Evolutionary conservation across 148 eudicot species (phyloP), one percentile per base, ranked within the genome.

Genomic region (Cornus kousa): DNA sequence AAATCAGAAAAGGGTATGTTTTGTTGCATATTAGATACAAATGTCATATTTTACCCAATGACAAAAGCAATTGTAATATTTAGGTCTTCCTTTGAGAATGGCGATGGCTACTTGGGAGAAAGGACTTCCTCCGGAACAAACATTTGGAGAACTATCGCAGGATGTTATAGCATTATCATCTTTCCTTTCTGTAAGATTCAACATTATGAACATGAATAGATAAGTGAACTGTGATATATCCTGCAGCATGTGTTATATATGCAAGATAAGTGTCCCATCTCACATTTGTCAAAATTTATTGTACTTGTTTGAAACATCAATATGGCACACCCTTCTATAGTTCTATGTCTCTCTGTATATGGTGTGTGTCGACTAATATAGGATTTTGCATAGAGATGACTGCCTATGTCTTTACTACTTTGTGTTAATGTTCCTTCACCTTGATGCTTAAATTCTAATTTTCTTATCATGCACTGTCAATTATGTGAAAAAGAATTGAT

Each of bases 171-270:
- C 92, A 83, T 73, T 91, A 60, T 83, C 87, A 16, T 84, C 90
- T 5, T 85, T 89, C 79, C 81, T 84, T 78, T 83, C 88, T 59
- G 98, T 93, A 86, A 89, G 98, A 67, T 62, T 73, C 76, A 40
- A 48, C 57, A 1, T 64, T 33, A 59, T 68, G 46, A 40, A 55
- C 60, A 31, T 28, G 43, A 22, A 24, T 73, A 37, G 74, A 57
- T 28, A 37, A 39, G 31, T 67, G 66, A 55, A 55, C 74, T 62
- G 6, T 17, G 35, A 64, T 62, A 62, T 1, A 62, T 62, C 23
- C 59, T 53, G 19, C 8, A 19, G 23, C 3, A 5, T 62, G 7
- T 62, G 66, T 62, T 19, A 62, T 17, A 17, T 20, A n/a, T 62
- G 66, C 66, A 17, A 62, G 0, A 62, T 1, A 62, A 4, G 66